A percentile compares a stretch with the other conserved stretches of the same genome.
Evolutionary conservation across 306 rosid genomes (phyloP).

Genomic region (Dryas drummondii): DNA sequence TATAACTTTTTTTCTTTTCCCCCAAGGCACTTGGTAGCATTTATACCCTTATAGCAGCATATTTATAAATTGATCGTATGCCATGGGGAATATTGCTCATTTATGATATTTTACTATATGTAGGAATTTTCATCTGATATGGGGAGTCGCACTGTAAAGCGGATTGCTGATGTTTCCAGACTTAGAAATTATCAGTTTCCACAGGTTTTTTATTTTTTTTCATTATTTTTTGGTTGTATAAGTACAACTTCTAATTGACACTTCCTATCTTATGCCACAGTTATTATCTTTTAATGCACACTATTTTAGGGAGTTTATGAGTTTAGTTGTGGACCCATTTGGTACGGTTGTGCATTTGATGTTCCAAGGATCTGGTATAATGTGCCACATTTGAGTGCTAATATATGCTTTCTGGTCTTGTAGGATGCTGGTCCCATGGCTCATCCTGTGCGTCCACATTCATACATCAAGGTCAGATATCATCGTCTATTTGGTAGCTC

Average conservation of each 20-base stretch:
- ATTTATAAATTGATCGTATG: not conserved
- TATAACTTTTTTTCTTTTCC: constrained; percentile 16
- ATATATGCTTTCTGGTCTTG: constrained; percentile 30
- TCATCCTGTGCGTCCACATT: constrained; percentile 98
- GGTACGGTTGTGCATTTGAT: not conserved
- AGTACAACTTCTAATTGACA: not conserved
- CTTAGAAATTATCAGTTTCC: constrained; percentile 95
- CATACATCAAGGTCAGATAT: constrained; percentile 88
- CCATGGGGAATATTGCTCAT: not conserved
- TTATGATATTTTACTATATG: constrained; percentile 23
- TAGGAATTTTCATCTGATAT: constrained; percentile 98
- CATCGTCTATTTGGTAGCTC: constrained; percentile 8
- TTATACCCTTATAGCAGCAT: constrained; percentile 14
- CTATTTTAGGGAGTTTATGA: not conserved
- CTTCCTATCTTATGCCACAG: not conserved
- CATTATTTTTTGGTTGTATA: constrained; percentile 4
- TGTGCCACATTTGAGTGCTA: not conserved
- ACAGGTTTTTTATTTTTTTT: constrained; percentile 57
- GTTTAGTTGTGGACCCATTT: constrained; percentile 6
- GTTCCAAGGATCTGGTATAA: not conserved
- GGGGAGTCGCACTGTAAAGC: constrained; percentile 93
- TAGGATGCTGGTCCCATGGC: constrained; percentile 99
- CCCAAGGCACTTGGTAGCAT: constrained; percentile 8
- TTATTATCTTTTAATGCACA: no score
- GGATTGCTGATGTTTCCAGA: constrained; percentile 83